These are phyloP conservation scores for Fusarium sp. DNA, from an alignment of 2,329 filamentous ascomycete species.

Conservation along the genomic window DNA sequence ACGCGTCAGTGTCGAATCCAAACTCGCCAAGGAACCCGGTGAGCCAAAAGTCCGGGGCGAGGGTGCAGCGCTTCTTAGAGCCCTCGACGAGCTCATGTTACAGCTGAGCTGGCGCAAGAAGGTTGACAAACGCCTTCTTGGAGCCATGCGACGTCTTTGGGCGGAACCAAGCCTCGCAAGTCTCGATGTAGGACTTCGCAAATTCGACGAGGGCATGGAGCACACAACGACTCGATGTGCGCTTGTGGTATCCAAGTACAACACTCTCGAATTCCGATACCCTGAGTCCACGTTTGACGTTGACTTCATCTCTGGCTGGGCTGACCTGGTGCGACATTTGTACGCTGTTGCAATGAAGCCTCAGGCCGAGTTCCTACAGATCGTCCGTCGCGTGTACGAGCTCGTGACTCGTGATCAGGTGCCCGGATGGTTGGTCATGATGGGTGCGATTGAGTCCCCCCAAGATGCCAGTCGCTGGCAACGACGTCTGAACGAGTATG, in stretches of 20 bases:
- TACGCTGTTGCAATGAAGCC: slow-evolving; percentile 38
- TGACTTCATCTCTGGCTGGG: slow-evolving; percentile 44
- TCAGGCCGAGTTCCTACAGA: slow-evolving; percentile 27
- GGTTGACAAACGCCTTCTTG: slow-evolving; percentile 14
- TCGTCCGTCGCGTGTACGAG: slow-evolving; percentile 41
- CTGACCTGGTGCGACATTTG: slow-evolving; percentile 41
- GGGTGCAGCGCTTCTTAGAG: slow-evolving; percentile 11
- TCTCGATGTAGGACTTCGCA: slow-evolving; percentile 33
- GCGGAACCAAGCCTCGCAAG: slow-evolving; percentile 6
- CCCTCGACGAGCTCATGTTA: slow-evolving; percentile 2
- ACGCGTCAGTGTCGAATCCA: slow-evolving; percentile 38
- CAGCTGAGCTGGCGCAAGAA: slow-evolving; percentile 23
- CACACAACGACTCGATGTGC: slow-evolving; percentile 44
- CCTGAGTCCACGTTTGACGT: slow-evolving; percentile 45
- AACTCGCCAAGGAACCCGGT: slow-evolving; percentile 17
- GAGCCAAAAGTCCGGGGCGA: slow-evolving; percentile 20
- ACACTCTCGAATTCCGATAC: slow-evolving; percentile 48
- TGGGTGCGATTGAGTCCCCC: slow-evolving; percentile 35
- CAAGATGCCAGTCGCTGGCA: slow-evolving; percentile 24
- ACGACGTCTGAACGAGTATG: slow-evolving; percentile 32
- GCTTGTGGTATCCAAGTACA: slow-evolving; percentile 41
- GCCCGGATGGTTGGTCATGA: slow-evolving; percentile 36
- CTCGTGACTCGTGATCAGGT: slow-evolving; percentile 36
- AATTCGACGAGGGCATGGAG: slow-evolving; percentile 39
- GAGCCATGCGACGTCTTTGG: slow-evolving; percentile 39